Evolutionary conservation across 805 yeast species (phyloP), one percentile per base, ranked within the genome.

Genomic region (Nakazawaea populi): DNA sequence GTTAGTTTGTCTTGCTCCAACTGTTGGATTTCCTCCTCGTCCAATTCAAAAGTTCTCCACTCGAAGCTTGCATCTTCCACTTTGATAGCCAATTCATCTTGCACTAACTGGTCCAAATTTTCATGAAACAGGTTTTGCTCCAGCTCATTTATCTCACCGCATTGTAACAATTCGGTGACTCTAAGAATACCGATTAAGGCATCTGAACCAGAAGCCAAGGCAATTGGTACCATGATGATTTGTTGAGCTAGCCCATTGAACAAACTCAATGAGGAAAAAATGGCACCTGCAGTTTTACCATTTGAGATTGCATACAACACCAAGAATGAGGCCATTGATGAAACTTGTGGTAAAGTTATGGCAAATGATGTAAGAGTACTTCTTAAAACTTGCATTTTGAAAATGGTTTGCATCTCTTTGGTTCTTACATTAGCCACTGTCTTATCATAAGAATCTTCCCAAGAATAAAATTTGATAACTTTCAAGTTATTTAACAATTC

Each of bases 381-480:
- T 63, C 91, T 80, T 31, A 80, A 63, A 42, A 82, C 71, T 60
- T 87, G 91, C 72, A 89, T 78, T 48, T 68, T 71, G 55, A 82
- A 75, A 53, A 91, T 76, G 47, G 73, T 70, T 4, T 60, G 57
- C 77, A 87, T 82, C 67, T 90, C 97, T 24, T 70, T 61, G 0
- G 62, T 59, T 63, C 97, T 78, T 30, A 79, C 72, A 10, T 71
- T 74, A 12, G 79, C 60, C 36, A 91, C 76, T 48, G 75, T 70
- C 8, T 74, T 64, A 49, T 74, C 74, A 63, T 89, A 91, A 0
- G 97, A 90, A 34, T 73, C 74, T 67, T 91, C 97, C 97, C 97
- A 91, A 1, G 95, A 87, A 64, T 90, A 91, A 64, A 79, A 87
- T 69, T 91, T 91, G 65, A 91, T 87, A 63, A 85, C 76, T 61